Conservation (phyloP, 768 basidiomycete species). For the Lactarius deliciosus region DNA sequence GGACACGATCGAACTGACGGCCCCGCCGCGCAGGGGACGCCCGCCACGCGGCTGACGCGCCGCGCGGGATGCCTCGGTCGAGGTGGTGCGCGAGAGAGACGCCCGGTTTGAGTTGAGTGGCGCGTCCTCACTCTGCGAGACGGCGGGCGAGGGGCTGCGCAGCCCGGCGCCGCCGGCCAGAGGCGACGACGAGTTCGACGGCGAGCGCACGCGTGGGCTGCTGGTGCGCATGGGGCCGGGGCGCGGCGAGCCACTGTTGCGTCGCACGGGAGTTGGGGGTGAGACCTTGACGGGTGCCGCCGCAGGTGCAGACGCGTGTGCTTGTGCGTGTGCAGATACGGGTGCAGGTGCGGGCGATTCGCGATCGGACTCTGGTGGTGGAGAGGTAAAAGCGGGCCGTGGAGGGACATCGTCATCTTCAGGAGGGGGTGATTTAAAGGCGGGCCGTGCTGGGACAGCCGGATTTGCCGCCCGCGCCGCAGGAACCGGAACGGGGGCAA, state of each 20-base stretch:
- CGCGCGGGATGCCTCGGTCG: conserved; percentile 19
- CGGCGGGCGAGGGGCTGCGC: conserved; percentile 23
- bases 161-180: conserved; percentile 7
- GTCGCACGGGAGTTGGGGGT: conserved; percentile 53
- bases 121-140: conserved; percentile 21
- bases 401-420: conserved; percentile 53
- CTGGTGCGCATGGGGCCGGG: conserved; percentile 37
- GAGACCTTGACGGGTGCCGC: conserved; percentile 42
- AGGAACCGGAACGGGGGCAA: conserved; percentile 30
- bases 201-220: conserved; percentile 35
- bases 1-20: conserved; percentile 18
- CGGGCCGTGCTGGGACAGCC: conserved; percentile 40
- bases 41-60: conserved; percentile 21
- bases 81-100: conserved; percentile 25
- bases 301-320: conserved; percentile 35
- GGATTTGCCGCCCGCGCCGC: conserved; percentile 28
- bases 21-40: conserved; percentile 26
- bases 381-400: conserved; percentile 30
- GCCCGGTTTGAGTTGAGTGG: conserved; percentile 18
- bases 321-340: not conserved
- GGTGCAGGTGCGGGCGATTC: conserved; percentile 4
- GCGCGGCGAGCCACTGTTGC: conserved; percentile 43
- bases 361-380: conserved; percentile 33
- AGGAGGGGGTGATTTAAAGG: conserved; percentile 64
- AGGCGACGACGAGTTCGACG: conserved; percentile 17